Conservation (phyloP, 2,329 filamentous ascomycete genomes). For the Fulvia fulva region DNA sequence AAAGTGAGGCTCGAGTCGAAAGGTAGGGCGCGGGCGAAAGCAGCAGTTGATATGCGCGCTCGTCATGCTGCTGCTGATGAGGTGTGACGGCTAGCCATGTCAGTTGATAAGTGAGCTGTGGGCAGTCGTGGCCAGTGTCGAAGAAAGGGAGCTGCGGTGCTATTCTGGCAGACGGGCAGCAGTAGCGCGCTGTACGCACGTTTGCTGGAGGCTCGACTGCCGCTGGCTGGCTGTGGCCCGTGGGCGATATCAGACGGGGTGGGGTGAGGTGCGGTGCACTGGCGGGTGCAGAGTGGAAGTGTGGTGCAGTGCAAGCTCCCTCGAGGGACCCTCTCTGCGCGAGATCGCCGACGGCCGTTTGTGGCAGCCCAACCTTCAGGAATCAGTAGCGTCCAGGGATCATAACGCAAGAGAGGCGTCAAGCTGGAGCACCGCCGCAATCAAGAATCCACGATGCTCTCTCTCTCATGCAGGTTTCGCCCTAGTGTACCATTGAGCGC, state of each 20-base stretch:
- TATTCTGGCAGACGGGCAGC: background rate
- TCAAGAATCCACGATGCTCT: background rate
- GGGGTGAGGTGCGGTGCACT: conserved; percentile 2
- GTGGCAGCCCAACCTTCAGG: conserved; percentile 21
- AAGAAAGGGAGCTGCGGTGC: conserved; percentile 1
- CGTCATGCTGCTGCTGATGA: conserved; percentile 1
- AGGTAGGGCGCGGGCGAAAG: background rate
- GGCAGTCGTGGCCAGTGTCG: background rate
- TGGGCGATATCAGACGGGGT: background rate
- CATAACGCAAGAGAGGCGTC: conserved; percentile 26
- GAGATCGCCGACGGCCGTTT: conserved; percentile 19
- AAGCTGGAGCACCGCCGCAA: conserved; percentile 12
- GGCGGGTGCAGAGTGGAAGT: too few relatives aligned
- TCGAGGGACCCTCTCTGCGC: background rate
- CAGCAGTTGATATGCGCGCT: background rate
- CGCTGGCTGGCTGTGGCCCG: background rate
- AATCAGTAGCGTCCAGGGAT: conserved; percentile 14
- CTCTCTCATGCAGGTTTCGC: background rate
- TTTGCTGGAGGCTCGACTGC: background rate
- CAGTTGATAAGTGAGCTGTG: too few relatives aligned
- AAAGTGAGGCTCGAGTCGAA: conserved; percentile 21
- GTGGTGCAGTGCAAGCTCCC: background rate
- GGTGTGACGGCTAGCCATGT: conserved; percentile 1
- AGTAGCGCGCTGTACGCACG: background rate
- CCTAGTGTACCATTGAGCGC: background rate